Evolutionary conservation across 2,329 filamentous ascomycete species (phyloP), one percentile per base, ranked within the genome.

Genomic region (Tolypocladium pustulatum): DNA sequence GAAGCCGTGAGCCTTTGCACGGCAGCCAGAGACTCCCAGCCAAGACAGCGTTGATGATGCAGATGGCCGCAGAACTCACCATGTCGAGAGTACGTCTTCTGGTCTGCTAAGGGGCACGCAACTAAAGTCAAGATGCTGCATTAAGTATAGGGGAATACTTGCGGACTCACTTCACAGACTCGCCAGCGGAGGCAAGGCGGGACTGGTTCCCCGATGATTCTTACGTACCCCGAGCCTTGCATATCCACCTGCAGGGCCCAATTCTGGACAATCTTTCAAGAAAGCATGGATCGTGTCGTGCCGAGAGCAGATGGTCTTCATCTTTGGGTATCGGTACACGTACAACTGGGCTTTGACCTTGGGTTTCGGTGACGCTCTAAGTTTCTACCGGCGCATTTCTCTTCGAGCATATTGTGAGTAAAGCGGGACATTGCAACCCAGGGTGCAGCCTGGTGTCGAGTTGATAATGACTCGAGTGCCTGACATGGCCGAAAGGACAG

Each of bases 231-330:
- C 15, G 32, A 9, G 38, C 40, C 32, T 34, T 55, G 32, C 25
- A 51, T 38, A 6, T 37, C 20, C 38, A 49, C 25, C 34, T 68
- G 7, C 38, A 53, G 8, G 37, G 59, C 20, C 55, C 55, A 8
- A 36, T 53, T 1, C 59, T 72, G 1, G 64, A 67, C n/a, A 55
- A 41, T 4, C 65, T 67, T n/a, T 57, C 71, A 17, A 5, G 38
- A 1, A 53, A 59, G 8, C 60, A 66, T 20, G 46, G 57, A 10
- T 38, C 40, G 0, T n/a, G n/a, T 62, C 65, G 41, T 60, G 63
- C n/a, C n/a, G n/a, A n/a, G 13, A 20, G 8, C 37, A 58, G 34
- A 58, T 61, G 12, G 53, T 30, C 20, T 52, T 61, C 3, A 55
- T 71, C 13, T 68, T 69, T 54, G 61, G 57, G 17, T 54, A n/a